Evolutionary conservation across 441 rosid genomes (phyloP), one percentile per base, ranked within the genome.

Genomic region (Croton setiger): DNA sequence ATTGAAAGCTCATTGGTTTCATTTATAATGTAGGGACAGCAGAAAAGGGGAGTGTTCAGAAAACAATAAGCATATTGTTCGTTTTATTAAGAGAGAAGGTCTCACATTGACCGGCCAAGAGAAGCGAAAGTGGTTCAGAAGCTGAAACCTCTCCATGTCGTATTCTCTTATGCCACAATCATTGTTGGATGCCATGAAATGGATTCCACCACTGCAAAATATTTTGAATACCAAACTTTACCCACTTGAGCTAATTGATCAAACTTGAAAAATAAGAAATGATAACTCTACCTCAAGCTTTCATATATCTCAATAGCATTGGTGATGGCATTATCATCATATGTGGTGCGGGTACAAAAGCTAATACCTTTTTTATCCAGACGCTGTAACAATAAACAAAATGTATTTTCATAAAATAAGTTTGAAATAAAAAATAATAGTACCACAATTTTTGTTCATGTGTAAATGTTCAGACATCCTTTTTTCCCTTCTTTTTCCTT

Each of bases 101-200:
- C 97, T 87, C 75, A 94, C 99, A 77, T 94, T 92, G 73, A 94
- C 98, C 10, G 99, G 96, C 98, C 99, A 94, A 36, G 72, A 83
- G 71, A 86, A 94, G 53, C 79, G 76, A 59, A 88, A 84, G 74
- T 87, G 88, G 70, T 88, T 88, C 70, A 81, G 62, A 61, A 82
- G 94, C 66, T 84, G 88, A 82, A 84, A 94, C 71, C 76, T 86
- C 83, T 92, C 96, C 92, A 94, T 88, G 64, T 94, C 98, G 75
- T 83, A 92, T 59, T 88, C 97, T 83, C 97, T 72, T 31, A 92
- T 78, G 21, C 92, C 91, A 70, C 87, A 85, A 69, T 94, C 99
- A 82, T 94, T 94, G 74, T 87, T 94, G 59, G 99, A 88, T 60
- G 96, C 94, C 36, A 85, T 92, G 80, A 94, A 94, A 73, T 84